These are phyloP conservation scores for Nymphaea colorata DNA, from an alignment of 164 flowering plant genomes.

Conservation along the genomic window DNA sequence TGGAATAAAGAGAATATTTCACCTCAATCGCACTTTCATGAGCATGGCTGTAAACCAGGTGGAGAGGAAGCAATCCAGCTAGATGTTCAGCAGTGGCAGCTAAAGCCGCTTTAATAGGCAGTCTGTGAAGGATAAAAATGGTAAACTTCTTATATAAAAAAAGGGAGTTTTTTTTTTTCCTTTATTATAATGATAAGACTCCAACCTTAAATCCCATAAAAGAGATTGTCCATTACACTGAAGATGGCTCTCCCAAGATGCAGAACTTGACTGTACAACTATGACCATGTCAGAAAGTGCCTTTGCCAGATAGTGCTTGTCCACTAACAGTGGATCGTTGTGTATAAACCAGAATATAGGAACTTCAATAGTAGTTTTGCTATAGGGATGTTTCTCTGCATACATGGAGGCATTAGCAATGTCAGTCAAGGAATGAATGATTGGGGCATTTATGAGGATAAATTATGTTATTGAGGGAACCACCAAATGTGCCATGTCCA, in stretches of 20 bases:
- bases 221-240: slow-evolving; percentile 91
- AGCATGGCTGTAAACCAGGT: slow-evolving; percentile 89
- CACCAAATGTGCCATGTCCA: slow-evolving; percentile 71
- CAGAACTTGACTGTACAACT: slow-evolving; percentile 77
- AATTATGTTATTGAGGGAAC: slow-evolving; percentile 14
- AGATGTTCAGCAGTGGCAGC: slow-evolving; percentile 91
- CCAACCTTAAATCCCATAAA: slow-evolving; percentile 83
- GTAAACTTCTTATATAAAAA: neutral
- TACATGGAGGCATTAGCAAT: slow-evolving; percentile 3
- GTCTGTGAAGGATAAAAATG: slow-evolving; percentile 26
- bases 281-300: slow-evolving; percentile 96
- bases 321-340: slow-evolving; percentile 72
- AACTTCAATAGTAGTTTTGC: slow-evolving; percentile 80
- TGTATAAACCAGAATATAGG: slow-evolving; percentile 96
- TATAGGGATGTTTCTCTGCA: slow-evolving; percentile 75
- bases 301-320: slow-evolving; percentile 93
- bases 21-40: slow-evolving; percentile 98
- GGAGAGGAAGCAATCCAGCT: slow-evolving; percentile 95
- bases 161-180: neutral
- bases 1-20: too few species aligned
- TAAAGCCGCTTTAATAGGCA: slow-evolving; percentile 89
- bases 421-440: neutral
- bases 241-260: slow-evolving; percentile 97
- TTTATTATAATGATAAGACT: neutral
- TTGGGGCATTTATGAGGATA: too few species aligned